Evolutionary conservation across 495 filamentous ascomycete genomes (phyloP).

Genomic region (Neurospora sp.): DNA sequence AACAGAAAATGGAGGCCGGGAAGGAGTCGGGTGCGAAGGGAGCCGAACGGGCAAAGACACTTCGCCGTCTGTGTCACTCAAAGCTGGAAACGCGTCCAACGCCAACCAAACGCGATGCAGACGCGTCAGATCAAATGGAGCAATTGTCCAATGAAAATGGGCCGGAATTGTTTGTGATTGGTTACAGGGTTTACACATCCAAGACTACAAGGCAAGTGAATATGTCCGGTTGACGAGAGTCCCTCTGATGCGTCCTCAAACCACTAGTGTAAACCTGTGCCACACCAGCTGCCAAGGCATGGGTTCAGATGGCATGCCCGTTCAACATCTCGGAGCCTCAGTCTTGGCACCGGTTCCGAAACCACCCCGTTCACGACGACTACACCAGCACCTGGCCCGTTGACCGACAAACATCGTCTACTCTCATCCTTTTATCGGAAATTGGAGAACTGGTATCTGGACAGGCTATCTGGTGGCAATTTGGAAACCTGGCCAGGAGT

Average conservation of each 20-base stretch:
- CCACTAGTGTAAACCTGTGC: no score
- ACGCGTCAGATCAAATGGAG: constrained; percentile 12
- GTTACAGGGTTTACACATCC: neutral
- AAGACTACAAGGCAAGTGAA: neutral
- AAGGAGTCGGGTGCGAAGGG: neutral
- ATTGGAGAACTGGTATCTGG: neutral
- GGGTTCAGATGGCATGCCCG: neutral
- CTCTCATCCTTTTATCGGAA: neutral
- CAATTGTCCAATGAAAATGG: constrained; percentile 9
- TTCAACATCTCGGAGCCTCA: neutral
- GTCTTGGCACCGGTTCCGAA: neutral
- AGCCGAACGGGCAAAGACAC: neutral
- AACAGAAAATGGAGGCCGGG: neutral
- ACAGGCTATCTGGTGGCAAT: neutral
- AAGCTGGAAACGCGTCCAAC: constrained; percentile 13
- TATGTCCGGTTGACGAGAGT: neutral
- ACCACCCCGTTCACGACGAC: neutral
- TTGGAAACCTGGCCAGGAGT: neutral
- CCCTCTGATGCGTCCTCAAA: no score
- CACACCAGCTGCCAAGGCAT: no score
- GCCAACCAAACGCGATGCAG: constrained; percentile 13
- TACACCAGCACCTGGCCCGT: neutral
- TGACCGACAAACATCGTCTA: neutral
- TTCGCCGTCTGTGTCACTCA: constrained; percentile 1
- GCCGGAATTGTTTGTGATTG: constrained; percentile 1